These are phyloP conservation scores for Fusarium verticillioides DNA, from an alignment of 2,329 filamentous ascomycete genomes.

Conservation along the genomic window DNA sequence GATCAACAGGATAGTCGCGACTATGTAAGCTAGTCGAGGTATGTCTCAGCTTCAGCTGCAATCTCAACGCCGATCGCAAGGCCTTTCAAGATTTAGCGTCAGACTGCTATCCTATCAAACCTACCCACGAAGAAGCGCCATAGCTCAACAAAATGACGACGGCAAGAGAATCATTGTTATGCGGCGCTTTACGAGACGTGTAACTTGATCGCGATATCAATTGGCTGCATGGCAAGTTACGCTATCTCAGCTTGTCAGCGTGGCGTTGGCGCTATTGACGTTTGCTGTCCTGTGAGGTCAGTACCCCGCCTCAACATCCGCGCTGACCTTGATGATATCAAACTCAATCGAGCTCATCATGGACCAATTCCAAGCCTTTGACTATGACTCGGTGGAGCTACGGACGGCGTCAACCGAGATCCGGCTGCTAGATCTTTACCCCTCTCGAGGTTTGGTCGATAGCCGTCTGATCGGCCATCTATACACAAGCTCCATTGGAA, in stretches of 20 bases:
- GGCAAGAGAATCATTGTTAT: accelerated
- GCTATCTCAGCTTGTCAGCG: not conserved
- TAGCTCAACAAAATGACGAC: not conserved
- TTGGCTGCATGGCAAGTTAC: not conserved
- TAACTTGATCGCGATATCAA: not conserved
- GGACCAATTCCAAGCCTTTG: accelerated
- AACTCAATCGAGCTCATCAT: not conserved
- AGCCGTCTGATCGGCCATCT: not conserved
- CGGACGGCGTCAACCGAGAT: not conserved
- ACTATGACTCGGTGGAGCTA: not conserved
- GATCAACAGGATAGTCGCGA: not conserved
- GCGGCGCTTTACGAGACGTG: not conserved
- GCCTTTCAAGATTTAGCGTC: not conserved
- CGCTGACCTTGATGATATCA: not conserved
- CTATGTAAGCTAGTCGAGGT: not conserved
- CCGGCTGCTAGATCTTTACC: not conserved
- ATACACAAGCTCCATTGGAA: accelerated
- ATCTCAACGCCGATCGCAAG: not conserved
- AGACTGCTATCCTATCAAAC: not conserved
- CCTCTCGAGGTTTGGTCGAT: accelerated
- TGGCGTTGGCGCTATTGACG: not conserved
- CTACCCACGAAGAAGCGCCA: not conserved
- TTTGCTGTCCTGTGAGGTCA: not conserved
- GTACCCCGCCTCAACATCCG: not conserved
- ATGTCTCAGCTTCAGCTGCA: not conserved